Conservation (phyloP, 1,284 basidiomycete genomes). For the Coniferiporia sulphurascens region DNA sequence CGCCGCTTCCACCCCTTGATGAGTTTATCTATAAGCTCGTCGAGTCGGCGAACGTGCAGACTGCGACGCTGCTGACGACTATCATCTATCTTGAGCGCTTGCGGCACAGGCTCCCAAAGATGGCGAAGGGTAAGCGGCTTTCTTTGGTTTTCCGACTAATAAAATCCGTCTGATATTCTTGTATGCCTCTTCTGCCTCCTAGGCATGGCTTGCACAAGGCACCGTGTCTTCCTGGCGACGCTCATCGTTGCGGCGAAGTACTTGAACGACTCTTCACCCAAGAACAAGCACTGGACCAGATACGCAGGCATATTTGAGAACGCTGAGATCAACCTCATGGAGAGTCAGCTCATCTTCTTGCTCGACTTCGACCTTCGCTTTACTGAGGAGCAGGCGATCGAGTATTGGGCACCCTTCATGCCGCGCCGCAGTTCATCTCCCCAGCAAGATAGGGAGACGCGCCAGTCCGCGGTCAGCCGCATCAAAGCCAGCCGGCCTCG, state of each 20-base stretch:
- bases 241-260: slow-evolving; percentile 97
- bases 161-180: slow-evolving; percentile 9
- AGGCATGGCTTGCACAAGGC: slow-evolving; percentile 90
- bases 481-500: slow-evolving; percentile 55
- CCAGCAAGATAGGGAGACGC: slow-evolving; percentile 34
- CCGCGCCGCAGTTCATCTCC: slow-evolving; percentile 28
- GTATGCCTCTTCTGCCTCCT: slow-evolving; percentile 17
- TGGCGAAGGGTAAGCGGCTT: slow-evolving; percentile 69
- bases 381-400: slow-evolving; percentile 70
- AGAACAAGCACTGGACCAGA: slow-evolving; percentile 90
- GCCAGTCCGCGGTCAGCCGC: slow-evolving; percentile 52
- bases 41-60: slow-evolving; percentile 85
- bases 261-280: slow-evolving; percentile 92
- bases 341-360: slow-evolving; percentile 86
- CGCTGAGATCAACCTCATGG: slow-evolving; percentile 91
- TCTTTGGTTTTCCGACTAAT: background rate
- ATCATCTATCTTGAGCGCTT: slow-evolving; percentile 92
- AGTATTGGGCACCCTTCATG: slow-evolving; percentile 61
- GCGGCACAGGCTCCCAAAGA: slow-evolving; percentile 71
- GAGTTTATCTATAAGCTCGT: slow-evolving; percentile 87
- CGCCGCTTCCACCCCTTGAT: slow-evolving; percentile 69
- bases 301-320: slow-evolving; percentile 76
- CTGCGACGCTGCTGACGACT: slow-evolving; percentile 87
- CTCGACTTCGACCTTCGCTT: slow-evolving; percentile 89
- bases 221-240: slow-evolving; percentile 92